phyloP scores from a whole-genome alignment of 2,329 filamentous ascomycete species.

The Fusarium piperis region DNA sequence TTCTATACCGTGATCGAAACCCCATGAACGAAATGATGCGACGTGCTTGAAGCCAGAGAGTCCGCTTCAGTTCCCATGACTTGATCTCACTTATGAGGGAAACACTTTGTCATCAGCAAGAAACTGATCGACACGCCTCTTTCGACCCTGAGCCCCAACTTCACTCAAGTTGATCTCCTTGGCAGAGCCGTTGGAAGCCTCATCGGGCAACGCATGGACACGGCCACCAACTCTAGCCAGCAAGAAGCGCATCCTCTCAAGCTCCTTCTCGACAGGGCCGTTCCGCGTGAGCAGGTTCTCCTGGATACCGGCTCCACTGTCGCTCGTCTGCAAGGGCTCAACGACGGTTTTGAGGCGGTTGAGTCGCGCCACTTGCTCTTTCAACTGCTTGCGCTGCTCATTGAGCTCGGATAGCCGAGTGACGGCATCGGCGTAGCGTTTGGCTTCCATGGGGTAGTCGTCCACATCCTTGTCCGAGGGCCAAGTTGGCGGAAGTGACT shows the following conservation, averaged over 20 bases:
- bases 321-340: conserved; percentile 49
- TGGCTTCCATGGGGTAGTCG: conserved; percentile 57
- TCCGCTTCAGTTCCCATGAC: too few relatives aligned
- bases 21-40: neutral
- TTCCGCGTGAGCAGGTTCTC: conserved; percentile 73
- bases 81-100: conserved; percentile 19
- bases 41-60: neutral
- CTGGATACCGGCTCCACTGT: conserved; percentile 59
- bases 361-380: conserved; percentile 57
- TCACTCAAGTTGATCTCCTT: conserved; percentile 21
- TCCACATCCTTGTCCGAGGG: conserved; percentile 49
- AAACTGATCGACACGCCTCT: conserved; percentile 41
- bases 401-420: conserved; percentile 61
- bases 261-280: conserved; percentile 71
- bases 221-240: conserved; percentile 67
- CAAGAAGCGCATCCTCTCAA: conserved; percentile 73
- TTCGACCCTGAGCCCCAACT: conserved; percentile 26
- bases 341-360: conserved; percentile 61
- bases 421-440: conserved; percentile 62
- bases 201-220: conserved; percentile 47
- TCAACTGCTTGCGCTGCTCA: conserved; percentile 46
- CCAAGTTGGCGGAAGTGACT: conserved; percentile 60
- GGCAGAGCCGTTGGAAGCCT: neutral
- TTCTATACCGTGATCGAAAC: neutral
- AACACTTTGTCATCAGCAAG: conserved; percentile 40